Base-by-base conservation (phyloP, 345 rosid species). In the Viola odorata region DNA sequence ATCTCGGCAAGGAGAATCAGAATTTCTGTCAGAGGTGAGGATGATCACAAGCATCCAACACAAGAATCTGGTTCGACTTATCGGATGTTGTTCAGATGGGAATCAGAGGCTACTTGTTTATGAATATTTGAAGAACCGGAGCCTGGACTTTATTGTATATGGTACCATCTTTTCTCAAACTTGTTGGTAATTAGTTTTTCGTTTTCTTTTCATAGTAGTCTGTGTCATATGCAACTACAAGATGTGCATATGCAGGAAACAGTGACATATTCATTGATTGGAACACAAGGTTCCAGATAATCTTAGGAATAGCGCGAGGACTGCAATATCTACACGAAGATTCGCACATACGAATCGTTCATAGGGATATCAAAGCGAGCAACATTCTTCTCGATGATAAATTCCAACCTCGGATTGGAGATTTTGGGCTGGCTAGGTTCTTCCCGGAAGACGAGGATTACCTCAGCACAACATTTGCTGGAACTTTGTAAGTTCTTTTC, bases 41-140 rank as follows among this genome's bases (percentile, higher is more conserved):
- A 69, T 86, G 87, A 84, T 86, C 71, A 86, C 92, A 37, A 84
- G 89, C 69, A 86, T 84, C 68, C 89, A 86, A 60, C 92, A 81
- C 72, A 86, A 80, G 75, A 86, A 86, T 66, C 73, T 86, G 44
- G 92, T 86, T 62, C 80, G 80, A 13, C 87, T 86, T 59, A 67
- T 86, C 0, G 91, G 91, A 4, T 81, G 86, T 62, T 86, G 91
- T 74, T 68, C 84, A 0, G 84, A 78, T 60, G 91, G 88, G 6
- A 52, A 78, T 36, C 91, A 86, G 40, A 67, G 91, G 5, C 17
- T 86, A 1, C 85, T 86, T 14, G 89, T 86, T 4, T 86, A 86
- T 52, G 92, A 86, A 59, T 83, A 73, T 69, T 70, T 83, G 84
- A 77, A 83, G 74, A 83, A 86, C 60, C 65, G 78, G 60, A 83